Base-by-base conservation (phyloP, 768 basidiomycete species). In the Tephrocybe sp. region DNA sequence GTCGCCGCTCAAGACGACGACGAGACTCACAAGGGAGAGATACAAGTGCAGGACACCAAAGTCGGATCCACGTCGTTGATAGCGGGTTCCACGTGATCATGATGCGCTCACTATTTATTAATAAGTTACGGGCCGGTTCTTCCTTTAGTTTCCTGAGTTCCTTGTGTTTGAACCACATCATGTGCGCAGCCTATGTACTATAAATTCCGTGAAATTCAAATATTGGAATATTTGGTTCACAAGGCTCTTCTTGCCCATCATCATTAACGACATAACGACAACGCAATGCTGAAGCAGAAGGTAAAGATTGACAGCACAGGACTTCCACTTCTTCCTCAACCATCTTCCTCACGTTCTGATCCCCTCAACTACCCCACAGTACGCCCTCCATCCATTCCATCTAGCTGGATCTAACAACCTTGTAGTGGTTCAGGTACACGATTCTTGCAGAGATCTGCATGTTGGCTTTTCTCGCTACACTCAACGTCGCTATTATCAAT, bases 251-350 rank as follows among this genome's bases (percentile, higher is more conserved):
- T 12, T 4, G n/a, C n/a, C n/a, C n/a, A n/a, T n/a, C n/a, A n/a
- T n/a, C n/a, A n/a, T n/a, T n/a, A n/a, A n/a, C n/a, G n/a, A n/a
- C n/a, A n/a, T n/a, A n/a, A n/a, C n/a, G n/a, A n/a, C n/a, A n/a
- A n/a, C n/a, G n/a, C n/a, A n/a, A n/a, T n/a, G 7, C 19, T 16
- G 21, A 24, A 35, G 19, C 11, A 22, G 5, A 43, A n/a, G 24
- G 26, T 56, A 21, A 71, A 69, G 54, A 52, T 71, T 37, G 73
- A 72, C 51, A 57, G 57, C 13, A 56, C 55, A 25, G 71, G 71
- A 15, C 66, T 75, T 12, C 68, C 73, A 12, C 67, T 77, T 40
- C 62, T 71, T 35, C 74, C 76, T 25, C 74, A 77, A 38, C 74
- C 74, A 13, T 65, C 71, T 3, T 54, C 57, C 31, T 68, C 66